Evolutionary conservation across 2,329 filamentous ascomycete species (phyloP).

Genomic region (Lecanicillium sp.): DNA sequence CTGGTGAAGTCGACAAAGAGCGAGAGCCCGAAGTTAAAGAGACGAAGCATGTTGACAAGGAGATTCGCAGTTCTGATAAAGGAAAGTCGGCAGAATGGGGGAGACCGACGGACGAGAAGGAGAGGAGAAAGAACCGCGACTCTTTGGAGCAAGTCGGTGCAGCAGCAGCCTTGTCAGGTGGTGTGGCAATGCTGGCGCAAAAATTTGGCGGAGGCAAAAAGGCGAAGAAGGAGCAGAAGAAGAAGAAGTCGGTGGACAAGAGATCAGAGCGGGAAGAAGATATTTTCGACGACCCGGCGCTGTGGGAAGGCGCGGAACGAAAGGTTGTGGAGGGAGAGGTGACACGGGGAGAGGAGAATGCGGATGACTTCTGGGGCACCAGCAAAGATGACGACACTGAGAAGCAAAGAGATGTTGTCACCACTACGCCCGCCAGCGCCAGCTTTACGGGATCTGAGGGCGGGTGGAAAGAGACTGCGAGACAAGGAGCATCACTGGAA

Average conservation of each 20-base stretch:
- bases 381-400: conserved; percentile 5
- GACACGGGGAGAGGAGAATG: conserved; percentile 11
- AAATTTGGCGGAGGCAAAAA: conserved; percentile 22
- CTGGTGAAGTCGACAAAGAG: conserved; percentile 8
- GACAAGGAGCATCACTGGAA: conserved; percentile 15
- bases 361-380: conserved; percentile 24
- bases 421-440: conserved; percentile 10
- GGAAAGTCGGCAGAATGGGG: conserved; percentile 3
- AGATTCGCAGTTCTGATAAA: conserved; percentile 3
- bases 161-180: conserved; percentile 18
- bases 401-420: background rate
- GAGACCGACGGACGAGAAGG: background rate
- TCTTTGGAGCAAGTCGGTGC: conserved; percentile 14
- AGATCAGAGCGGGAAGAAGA: conserved; percentile 30
- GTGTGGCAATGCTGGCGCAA: conserved; percentile 25
- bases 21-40: conserved; percentile 7
- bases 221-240: conserved; percentile 27
- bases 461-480: conserved; percentile 16
- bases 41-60: conserved; percentile 9
- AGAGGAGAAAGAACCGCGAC: background rate
- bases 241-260: conserved; percentile 31
- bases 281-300: conserved; percentile 33
- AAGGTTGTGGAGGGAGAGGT: conserved; percentile 20
- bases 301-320: conserved; percentile 36
- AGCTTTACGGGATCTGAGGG: conserved; percentile 14